These are phyloP conservation scores for Arabis hirsuta DNA, from an alignment of 345 rosid genomes.

Conservation along the genomic window DNA sequence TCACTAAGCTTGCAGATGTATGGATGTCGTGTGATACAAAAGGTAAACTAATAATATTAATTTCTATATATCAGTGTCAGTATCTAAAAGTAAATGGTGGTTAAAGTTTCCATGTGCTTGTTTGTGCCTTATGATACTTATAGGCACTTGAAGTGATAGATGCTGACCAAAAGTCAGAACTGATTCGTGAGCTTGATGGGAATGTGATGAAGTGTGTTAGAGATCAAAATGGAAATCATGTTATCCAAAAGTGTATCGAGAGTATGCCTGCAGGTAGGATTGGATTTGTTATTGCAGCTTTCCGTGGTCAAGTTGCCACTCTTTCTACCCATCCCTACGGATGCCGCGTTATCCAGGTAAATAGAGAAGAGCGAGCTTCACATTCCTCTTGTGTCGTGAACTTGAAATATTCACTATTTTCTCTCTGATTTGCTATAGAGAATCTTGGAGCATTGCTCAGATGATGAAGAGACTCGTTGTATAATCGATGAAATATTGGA, in stretches of 20 bases:
- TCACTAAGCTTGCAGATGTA: conserved; percentile 97
- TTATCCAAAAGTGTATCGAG: conserved; percentile 95
- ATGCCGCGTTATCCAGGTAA: conserved; percentile 97
- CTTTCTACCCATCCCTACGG: conserved; percentile 98
- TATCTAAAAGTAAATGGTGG: conserved; percentile 10
- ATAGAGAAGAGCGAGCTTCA: not conserved
- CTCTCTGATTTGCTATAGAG: conserved; percentile 55
- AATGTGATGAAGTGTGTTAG: conserved; percentile 89
- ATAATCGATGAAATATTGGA: conserved; percentile 92
- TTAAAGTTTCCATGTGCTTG: conserved; percentile 4
- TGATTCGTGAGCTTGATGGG: conserved; percentile 88
- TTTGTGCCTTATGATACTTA: conserved; percentile 26
- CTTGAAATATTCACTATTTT: conserved; percentile 13
- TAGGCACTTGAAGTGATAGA: conserved; percentile 99
- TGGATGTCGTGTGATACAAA: conserved; percentile 99
- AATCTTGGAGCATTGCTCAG: conserved; percentile 91
- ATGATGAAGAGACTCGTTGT: conserved; percentile 73
- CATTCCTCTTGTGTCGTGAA: not conserved
- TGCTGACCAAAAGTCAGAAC: conserved; percentile 75
- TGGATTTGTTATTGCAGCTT: conserved; percentile 82
- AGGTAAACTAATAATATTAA: conserved; percentile 52
- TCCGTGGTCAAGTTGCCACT: conserved; percentile 77
- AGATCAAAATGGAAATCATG: conserved; percentile 98
- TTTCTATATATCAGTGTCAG: conserved; percentile 7
- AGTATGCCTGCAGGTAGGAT: conserved; percentile 74